Conservation (phyloP, 2,329 filamentous ascomycete species). For the Plenodomus tracheiphilus region DNA sequence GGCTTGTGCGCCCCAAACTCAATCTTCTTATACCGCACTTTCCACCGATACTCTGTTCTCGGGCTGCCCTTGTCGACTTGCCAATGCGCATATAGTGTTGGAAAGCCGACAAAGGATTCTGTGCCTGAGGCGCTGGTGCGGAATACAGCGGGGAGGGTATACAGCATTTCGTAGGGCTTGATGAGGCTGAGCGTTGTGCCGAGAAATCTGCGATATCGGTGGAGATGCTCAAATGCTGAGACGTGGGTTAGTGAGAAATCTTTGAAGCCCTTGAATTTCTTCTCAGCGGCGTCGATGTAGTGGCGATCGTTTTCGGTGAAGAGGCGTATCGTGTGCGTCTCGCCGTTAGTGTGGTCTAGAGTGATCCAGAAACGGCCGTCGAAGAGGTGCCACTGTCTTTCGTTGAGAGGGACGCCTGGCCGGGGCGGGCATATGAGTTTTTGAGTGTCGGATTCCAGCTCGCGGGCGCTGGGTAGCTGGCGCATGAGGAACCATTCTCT, state of each 20-base stretch:
- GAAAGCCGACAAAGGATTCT: slow-evolving; percentile 26
- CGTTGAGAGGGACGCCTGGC: background rate
- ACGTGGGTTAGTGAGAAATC: too few relatives aligned
- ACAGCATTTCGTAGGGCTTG: slow-evolving; percentile 23
- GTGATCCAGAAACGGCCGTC: slow-evolving; percentile 62
- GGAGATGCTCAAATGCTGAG: too few relatives aligned
- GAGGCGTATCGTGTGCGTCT: slow-evolving; percentile 45
- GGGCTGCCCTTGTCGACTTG: too few relatives aligned
- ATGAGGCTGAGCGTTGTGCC: slow-evolving; percentile 17
- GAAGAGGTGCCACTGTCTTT: slow-evolving; percentile 51
- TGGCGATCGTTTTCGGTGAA: slow-evolving; percentile 22
- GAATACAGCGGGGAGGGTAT: slow-evolving; percentile 30
- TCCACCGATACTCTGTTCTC: slow-evolving; percentile 15
- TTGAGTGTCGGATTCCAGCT: background rate
- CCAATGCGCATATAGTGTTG: slow-evolving; percentile 24
- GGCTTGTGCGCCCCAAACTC: slow-evolving; percentile 9
- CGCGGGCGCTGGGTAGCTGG: slow-evolving; percentile 16
- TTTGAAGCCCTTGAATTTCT: too few relatives aligned
- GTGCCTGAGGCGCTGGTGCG: slow-evolving; percentile 11
- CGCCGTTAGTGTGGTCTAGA: slow-evolving; percentile 40
- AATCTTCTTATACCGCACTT: slow-evolving; percentile 32
- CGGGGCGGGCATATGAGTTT: slow-evolving; percentile 14
- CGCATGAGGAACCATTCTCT: slow-evolving; percentile 34
- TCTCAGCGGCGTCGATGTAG: slow-evolving; percentile 3
- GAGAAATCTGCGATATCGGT: slow-evolving; percentile 7